Evolutionary conservation across 768 basidiomycete genomes (phyloP), one percentile per base, ranked within the genome.

Genomic region (Lanmaoa pseudosensibilis): DNA sequence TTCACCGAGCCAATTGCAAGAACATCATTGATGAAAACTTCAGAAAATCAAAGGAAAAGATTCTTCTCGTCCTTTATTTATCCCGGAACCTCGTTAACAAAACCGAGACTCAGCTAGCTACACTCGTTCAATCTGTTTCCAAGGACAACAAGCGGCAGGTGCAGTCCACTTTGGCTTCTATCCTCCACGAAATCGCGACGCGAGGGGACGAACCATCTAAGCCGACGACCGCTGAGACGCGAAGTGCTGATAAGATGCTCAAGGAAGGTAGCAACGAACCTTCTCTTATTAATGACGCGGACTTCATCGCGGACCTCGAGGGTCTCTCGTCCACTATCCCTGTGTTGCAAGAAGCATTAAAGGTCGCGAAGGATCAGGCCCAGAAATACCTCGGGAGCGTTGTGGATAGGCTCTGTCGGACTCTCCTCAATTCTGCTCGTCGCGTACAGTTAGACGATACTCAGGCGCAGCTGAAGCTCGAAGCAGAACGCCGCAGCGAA

Each of bases 231-330:
- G 9, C 46, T 15, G 59, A 69, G 19, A 49, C 7, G 9, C 43
- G 2, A 32, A 49, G 11, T 6, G 67, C 65, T 4, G 66, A 69
- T 0, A 57, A 46, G 43, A 46, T 70, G 59, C 50, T 69, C 5
- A 69, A 43, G 55, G 69, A 69, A 2, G 64, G 67, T 12, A 19
- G 44, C 4, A 61, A 55, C 1, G 64, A 68, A 27, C 13, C 56
- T 19, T 62, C 64, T 38, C 69, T 63, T 21, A 38, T 66, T 3
- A 55, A 3, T 27, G 69, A 69, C 40, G 43, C 56, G 2, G 61
- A 65, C 23, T 69, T 70, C 40, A 36, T 69, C 16, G 33, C 61
- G 5, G 65, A 70, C 46, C 61, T 69, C 12, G 66, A 66, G 23
- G 21, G 34, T 18, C 43, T 61, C 36, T 58, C 30, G 1, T 39